Evolutionary conservation across 2,329 filamentous ascomycete species (phyloP).

Genomic region (Davidsoniella australis): DNA sequence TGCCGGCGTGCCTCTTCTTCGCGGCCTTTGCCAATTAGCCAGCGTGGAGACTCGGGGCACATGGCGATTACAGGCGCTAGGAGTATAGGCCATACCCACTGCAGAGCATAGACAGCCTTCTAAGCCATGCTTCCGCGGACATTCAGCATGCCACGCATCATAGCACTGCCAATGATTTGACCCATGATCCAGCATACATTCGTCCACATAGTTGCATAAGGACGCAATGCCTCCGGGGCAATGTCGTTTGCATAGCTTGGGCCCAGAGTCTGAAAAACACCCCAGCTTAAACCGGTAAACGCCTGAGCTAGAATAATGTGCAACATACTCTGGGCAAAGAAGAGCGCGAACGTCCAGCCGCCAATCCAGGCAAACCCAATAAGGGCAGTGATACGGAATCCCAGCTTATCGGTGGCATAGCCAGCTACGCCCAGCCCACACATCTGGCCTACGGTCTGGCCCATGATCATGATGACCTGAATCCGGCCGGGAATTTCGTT

Average conservation of each 20-base stretch:
- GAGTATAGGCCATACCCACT: conserved; percentile 27
- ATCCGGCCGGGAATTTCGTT: conserved; percentile 27
- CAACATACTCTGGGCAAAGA: conserved; percentile 23
- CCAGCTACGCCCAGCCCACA: conserved; percentile 28
- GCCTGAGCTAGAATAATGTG: conserved; percentile 24
- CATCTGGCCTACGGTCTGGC: conserved; percentile 26
- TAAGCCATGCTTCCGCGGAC: conserved; percentile 24
- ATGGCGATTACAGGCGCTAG: conserved; percentile 22
- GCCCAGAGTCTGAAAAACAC: conserved; percentile 23
- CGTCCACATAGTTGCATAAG: conserved; percentile 23
- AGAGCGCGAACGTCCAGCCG: conserved; percentile 25
- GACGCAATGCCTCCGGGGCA: conserved; percentile 19
- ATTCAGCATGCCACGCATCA: conserved; percentile 22
- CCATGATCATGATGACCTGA: conserved; percentile 29
- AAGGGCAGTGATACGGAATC: conserved; percentile 26
- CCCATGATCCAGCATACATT: conserved; percentile 28
- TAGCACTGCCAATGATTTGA: conserved; percentile 24
- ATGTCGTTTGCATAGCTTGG: conserved; percentile 27
- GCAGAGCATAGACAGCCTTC: conserved; percentile 26
- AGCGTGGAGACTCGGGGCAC: conserved; percentile 26
- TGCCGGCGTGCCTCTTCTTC: conserved; percentile 16
- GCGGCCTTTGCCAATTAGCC: conserved; percentile 25
- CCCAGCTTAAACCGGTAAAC: conserved; percentile 25
- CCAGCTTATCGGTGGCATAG: conserved; percentile 23
- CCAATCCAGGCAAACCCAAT: conserved; percentile 21